Conservation (phyloP, 345 rosid species). For the Acer negundo region DNA sequence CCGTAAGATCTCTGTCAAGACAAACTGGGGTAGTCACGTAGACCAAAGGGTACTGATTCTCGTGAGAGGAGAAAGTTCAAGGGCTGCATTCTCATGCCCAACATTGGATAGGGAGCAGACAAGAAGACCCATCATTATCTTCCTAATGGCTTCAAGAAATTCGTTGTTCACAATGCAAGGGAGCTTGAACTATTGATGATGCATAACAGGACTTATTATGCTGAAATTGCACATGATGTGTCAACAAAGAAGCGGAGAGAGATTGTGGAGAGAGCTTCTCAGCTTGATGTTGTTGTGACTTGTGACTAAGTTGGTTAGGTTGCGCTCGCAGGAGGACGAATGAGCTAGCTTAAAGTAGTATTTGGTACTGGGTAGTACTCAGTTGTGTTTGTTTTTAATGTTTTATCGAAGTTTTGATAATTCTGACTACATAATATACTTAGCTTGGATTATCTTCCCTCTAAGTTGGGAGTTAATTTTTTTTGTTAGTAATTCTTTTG, state of each 20-base stretch:
- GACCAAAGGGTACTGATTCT: constrained; percentile 85
- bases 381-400: no score
- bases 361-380: no score
- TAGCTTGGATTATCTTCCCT: no score
- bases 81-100: constrained; percentile 80
- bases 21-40: no score
- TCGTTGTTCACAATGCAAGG: constrained; percentile 64
- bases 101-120: constrained; percentile 79
- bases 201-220: constrained; percentile 62
- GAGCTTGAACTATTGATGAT: constrained; percentile 88
- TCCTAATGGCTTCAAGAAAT: constrained; percentile 86
- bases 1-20: no score
- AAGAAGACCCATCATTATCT: constrained; percentile 81
- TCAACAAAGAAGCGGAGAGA: constrained; percentile 80
- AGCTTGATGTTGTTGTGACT: constrained; percentile 73
- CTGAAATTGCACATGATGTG: constrained; percentile 80
- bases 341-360: constrained; percentile 21
- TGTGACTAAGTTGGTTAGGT: constrained; percentile 70
- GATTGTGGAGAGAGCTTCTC: constrained; percentile 80
- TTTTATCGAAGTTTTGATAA: no score
- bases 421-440: no score
- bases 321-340: constrained; percentile 84
- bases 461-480: no score
- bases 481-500: no score
- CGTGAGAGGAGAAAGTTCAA: constrained; percentile 83